Evolutionary conservation across 176 grass and related monocot species (phyloP).

Genomic region (Oryza meyeriana): DNA sequence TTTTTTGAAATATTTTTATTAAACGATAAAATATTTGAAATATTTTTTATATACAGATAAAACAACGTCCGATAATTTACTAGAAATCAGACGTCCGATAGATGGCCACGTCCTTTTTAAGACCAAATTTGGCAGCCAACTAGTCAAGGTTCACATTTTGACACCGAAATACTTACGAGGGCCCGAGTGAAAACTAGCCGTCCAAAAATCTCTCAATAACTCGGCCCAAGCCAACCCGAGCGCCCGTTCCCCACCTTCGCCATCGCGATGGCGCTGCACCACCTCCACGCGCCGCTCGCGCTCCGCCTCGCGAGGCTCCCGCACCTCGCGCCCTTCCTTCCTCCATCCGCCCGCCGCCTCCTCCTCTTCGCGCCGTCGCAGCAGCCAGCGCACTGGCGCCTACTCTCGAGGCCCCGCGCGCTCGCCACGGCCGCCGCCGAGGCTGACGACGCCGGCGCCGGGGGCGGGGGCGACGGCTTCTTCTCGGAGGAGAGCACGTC

Average conservation of each 20-base stretch:
- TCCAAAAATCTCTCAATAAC: not conserved
- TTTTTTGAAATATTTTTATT: too few species aligned
- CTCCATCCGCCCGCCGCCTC: conserved; percentile 20
- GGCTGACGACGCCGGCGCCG: conserved; percentile 19
- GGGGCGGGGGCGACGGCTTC: conserved; percentile 36
- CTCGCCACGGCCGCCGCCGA: conserved; percentile 38
- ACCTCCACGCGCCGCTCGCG: conserved; percentile 59
- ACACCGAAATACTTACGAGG: not conserved
- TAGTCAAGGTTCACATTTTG: too few species aligned
- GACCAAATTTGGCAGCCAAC: too few species aligned
- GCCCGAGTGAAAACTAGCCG: not conserved
- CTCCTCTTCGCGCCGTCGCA: conserved; percentile 32
- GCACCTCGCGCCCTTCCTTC: conserved; percentile 15
- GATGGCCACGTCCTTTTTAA: too few species aligned
- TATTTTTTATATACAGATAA: too few species aligned
- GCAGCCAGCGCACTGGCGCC: not conserved
- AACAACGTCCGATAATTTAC: too few species aligned
- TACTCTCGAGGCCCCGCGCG: conserved; percentile 38
- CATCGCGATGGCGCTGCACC: conserved; percentile 49
- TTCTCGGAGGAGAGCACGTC: conserved; percentile 66
- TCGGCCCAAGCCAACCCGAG: not conserved
- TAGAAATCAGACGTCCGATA: too few species aligned
- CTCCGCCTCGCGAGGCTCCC: conserved; percentile 37
- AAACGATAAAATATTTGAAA: too few species aligned
- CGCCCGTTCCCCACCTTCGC: not conserved